These are phyloP conservation scores for Fusarium newnesense DNA, from an alignment of 2,329 filamentous ascomycete genomes.

Conservation along the genomic window DNA sequence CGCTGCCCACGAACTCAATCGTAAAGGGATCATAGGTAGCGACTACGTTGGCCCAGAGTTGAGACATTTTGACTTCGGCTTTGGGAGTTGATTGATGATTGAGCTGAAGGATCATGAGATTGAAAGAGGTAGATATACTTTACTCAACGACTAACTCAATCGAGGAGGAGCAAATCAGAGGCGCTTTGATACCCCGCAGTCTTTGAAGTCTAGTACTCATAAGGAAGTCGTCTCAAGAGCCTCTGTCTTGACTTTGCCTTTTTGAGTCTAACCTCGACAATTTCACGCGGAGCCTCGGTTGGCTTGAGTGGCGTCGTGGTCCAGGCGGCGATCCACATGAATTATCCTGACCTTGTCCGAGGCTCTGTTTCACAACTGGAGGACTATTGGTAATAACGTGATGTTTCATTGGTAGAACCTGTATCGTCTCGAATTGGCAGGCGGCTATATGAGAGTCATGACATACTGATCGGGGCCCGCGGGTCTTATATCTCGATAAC, in stretches of 20 bases:
- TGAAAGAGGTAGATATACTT: neutral
- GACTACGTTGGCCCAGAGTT: conserved; percentile 2
- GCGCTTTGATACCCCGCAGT: conserved; percentile 8
- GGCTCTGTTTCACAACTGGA: neutral
- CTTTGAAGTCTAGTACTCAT: neutral
- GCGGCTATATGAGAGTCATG: neutral
- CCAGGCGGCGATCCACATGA: neutral
- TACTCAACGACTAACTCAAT: conserved; percentile 10
- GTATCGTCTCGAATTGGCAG: neutral
- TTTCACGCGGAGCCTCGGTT: neutral
- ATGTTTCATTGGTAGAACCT: neutral
- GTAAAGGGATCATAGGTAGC: neutral
- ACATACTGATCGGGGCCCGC: neutral
- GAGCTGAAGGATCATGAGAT: neutral
- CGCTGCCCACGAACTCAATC: conserved; percentile 55
- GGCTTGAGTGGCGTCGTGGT: neutral
- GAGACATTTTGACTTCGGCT: neutral
- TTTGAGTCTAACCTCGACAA: neutral
- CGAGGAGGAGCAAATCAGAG: conserved; percentile 5
- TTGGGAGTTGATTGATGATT: neutral
- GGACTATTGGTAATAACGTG: neutral
- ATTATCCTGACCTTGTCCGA: neutral
- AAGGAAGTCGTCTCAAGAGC: neutral
- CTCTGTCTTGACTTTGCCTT: neutral
- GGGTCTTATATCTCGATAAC: neutral